A percentile compares a stretch with the other conserved stretches of the same genome.
Conservation (phyloP, 2,329 filamentous ascomycete species). For the Fusarium anguioides region DNA sequence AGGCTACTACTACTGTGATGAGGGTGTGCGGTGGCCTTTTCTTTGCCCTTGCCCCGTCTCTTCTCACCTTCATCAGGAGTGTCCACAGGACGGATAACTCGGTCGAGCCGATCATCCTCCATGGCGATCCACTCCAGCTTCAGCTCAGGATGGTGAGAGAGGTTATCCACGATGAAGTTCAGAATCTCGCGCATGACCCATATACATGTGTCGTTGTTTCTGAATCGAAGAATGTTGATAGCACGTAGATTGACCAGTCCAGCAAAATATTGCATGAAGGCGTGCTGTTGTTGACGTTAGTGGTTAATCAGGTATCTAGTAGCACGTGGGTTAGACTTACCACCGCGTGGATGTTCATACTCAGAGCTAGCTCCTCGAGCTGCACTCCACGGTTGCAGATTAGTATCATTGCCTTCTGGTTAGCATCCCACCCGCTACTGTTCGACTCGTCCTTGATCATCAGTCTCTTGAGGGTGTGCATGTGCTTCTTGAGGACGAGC, state of each 20-base stretch:
- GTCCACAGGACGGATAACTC: constrained; percentile 58
- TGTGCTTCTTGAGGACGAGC: constrained; percentile 68
- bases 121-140: constrained; percentile 70
- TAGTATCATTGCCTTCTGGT: constrained; percentile 65
- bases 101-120: constrained; percentile 61
- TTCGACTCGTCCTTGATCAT: constrained; percentile 68
- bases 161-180: constrained; percentile 68
- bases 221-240: constrained; percentile 65
- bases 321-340: constrained; percentile 54
- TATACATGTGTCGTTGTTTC: constrained; percentile 66
- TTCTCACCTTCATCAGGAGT: constrained; percentile 44
- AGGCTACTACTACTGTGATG: constrained; percentile 35
- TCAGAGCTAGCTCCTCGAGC: constrained; percentile 67
- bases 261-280: constrained; percentile 65
- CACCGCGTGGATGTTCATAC: constrained; percentile 64
- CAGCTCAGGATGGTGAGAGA: constrained; percentile 65
- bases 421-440: constrained; percentile 65
- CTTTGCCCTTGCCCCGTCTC: constrained; percentile 52
- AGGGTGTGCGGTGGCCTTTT: constrained; percentile 39
- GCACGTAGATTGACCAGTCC: constrained; percentile 62
- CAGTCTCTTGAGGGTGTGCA: constrained; percentile 63
- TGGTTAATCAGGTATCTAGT: not conserved
- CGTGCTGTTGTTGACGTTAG: constrained; percentile 57
- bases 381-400: constrained; percentile 61
- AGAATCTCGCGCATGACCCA: constrained; percentile 68